Evolutionary conservation across 495 filamentous ascomycete species (phyloP).

Genomic region (Sordaria brevicollis): DNA sequence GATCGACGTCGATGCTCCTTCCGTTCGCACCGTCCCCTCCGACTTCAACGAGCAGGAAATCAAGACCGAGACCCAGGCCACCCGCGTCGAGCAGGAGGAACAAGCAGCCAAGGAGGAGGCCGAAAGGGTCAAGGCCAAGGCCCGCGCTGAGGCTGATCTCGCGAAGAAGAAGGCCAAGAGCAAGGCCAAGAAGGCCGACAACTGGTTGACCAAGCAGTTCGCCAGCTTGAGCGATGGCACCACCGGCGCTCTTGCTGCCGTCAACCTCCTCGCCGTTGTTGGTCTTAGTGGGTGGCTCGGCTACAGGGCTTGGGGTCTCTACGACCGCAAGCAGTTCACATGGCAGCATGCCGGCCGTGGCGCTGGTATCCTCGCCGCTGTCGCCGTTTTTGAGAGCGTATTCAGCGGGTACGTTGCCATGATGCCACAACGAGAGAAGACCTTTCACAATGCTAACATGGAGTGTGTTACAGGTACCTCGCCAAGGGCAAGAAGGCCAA

Average conservation of each 20-base stretch:
- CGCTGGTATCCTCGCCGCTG: slow-evolving; percentile 36
- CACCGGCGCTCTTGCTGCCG: slow-evolving; percentile 23
- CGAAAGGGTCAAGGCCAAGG: slow-evolving; percentile 24
- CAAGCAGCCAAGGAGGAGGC: slow-evolving; percentile 11
- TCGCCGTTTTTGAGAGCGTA: slow-evolving; percentile 31
- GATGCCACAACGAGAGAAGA: not conserved
- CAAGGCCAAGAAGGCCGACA: slow-evolving; percentile 31
- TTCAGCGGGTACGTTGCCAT: slow-evolving; percentile 25
- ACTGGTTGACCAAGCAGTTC: slow-evolving; percentile 26
- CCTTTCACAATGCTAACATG: not conserved
- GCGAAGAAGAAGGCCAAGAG: slow-evolving; percentile 41
- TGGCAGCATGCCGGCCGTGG: slow-evolving; percentile 61
- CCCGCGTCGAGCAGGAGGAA: slow-evolving; percentile 39
- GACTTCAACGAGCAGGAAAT: slow-evolving; percentile 53
- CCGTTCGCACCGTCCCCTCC: slow-evolving; percentile 58
- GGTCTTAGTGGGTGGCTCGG: slow-evolving; percentile 37
- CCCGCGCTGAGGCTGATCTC: slow-evolving; percentile 36
- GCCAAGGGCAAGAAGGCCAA: slow-evolving; percentile 32
- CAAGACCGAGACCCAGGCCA: slow-evolving; percentile 64
- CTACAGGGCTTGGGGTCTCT: slow-evolving; percentile 38
- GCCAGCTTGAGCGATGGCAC: slow-evolving; percentile 20
- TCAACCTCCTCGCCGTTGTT: slow-evolving; percentile 32
- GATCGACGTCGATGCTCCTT: slow-evolving; percentile 67
- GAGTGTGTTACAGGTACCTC: slow-evolving; percentile 19
- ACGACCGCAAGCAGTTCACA: slow-evolving; percentile 54